Evolutionary conservation across 129 eudicot genomes (phyloP).

Genomic region (carrot (Daucus carota)): DNA sequence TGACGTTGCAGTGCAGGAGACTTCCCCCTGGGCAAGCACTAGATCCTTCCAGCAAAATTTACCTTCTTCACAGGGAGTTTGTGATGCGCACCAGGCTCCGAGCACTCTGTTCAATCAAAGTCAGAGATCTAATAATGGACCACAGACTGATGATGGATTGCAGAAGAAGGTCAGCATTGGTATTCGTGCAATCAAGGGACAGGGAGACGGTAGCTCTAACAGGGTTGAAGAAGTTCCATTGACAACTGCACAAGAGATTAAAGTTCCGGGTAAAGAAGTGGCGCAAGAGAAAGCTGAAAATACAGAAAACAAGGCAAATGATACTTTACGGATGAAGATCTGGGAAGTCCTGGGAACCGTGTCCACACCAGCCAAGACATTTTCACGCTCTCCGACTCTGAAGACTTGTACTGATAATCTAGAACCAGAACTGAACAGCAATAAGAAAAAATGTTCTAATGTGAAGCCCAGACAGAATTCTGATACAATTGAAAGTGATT

Average conservation of each 20-base stretch:
- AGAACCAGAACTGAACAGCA: slow-evolving; percentile 25
- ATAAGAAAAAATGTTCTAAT: slow-evolving; percentile 21
- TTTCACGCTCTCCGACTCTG: slow-evolving; percentile 20
- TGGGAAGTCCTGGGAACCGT: slow-evolving; percentile 68
- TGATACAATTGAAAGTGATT: slow-evolving; percentile 57
- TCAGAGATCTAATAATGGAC: slow-evolving; percentile 22
- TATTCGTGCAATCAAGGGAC: slow-evolving; percentile 21
- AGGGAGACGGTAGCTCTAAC: slow-evolving; percentile 16
- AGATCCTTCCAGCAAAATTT: slow-evolving; percentile 25
- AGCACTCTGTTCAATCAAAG: slow-evolving; percentile 19
- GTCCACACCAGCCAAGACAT: slow-evolving; percentile 43
- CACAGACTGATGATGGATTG: slow-evolving; percentile 25
- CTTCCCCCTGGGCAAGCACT: slow-evolving; percentile 36
- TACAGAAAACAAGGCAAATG: slow-evolving; percentile 38
- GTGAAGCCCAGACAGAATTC: slow-evolving; percentile 32
- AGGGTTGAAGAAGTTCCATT: slow-evolving; percentile 20
- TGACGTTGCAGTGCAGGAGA: slow-evolving; percentile 22
- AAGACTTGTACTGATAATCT: slow-evolving; percentile 23
- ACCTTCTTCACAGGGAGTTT: slow-evolving; percentile 25
- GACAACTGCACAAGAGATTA: slow-evolving; percentile 31
- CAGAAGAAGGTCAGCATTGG: slow-evolving; percentile 27
- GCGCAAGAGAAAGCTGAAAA: slow-evolving; percentile 32
- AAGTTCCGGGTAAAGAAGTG: slow-evolving; percentile 26
- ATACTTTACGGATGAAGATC: slow-evolving; percentile 57
- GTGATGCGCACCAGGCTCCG: slow-evolving; percentile 28